Conservation (phyloP, 1,284 basidiomycete genomes). For the Rhizoctonia solani region DNA sequence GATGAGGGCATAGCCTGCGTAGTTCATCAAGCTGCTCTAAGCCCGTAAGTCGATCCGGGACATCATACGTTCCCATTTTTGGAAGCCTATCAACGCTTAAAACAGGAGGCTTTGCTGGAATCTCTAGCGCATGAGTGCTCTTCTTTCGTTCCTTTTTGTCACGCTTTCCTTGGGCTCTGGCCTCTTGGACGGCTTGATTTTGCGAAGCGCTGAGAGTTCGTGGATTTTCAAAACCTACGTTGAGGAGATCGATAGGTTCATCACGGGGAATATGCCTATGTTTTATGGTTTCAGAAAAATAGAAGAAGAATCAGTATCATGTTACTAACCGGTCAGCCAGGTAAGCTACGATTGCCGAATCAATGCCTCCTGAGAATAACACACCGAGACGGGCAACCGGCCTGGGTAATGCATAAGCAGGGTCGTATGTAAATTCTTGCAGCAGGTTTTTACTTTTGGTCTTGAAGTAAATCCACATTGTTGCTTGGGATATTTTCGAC, state of each 20-base stretch:
- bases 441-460: background rate
- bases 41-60: slow-evolving; percentile 89
- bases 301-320: slow-evolving; percentile 41
- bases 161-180: slow-evolving; percentile 44
- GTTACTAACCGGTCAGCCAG: slow-evolving; percentile 69
- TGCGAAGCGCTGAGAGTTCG: slow-evolving; percentile 57
- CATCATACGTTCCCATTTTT: slow-evolving; percentile 50
- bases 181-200: slow-evolving; percentile 46
- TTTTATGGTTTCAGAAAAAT: background rate
- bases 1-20: slow-evolving; percentile 64
- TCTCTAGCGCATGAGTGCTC: slow-evolving; percentile 37
- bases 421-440: background rate
- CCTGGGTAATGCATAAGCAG: background rate
- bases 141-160: slow-evolving; percentile 51
- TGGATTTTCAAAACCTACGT: slow-evolving; percentile 96
- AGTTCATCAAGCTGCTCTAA: slow-evolving; percentile 78
- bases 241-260: slow-evolving; percentile 91
- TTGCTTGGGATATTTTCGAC: slow-evolving; percentile 51
- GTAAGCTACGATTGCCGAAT: slow-evolving; percentile 83
- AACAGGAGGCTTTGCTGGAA: slow-evolving; percentile 40
- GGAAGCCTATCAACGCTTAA: slow-evolving; percentile 48
- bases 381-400: slow-evolving; percentile 68
- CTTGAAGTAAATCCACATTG: background rate
- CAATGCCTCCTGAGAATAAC: slow-evolving; percentile 95
- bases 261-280: slow-evolving; percentile 66